These are phyloP conservation scores for Phialocephala subalpina DNA, from an alignment of 2,329 filamentous ascomycete genomes.

Conservation along the genomic window DNA sequence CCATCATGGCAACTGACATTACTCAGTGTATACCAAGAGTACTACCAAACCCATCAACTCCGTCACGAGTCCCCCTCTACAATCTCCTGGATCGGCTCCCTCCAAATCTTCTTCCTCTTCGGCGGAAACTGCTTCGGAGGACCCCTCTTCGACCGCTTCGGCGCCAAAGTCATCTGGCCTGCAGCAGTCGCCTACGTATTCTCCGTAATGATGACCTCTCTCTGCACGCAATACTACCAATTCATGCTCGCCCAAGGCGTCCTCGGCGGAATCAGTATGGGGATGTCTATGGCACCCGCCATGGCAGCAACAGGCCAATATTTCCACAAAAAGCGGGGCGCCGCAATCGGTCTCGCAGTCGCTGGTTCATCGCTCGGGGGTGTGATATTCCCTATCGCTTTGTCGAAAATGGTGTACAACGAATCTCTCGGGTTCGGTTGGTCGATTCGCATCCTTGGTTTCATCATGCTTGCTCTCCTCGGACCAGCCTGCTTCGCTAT, in stretches of 20 bases:
- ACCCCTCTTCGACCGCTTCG: slow-evolving; percentile 68
- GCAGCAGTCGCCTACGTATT: slow-evolving; percentile 33
- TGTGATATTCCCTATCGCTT: slow-evolving; percentile 67
- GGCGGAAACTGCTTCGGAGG: slow-evolving; percentile 61
- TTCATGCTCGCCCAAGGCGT: slow-evolving; percentile 46
- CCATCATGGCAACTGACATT: neutral
- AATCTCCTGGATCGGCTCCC: slow-evolving; percentile 66
- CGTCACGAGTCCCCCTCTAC: slow-evolving; percentile 56
- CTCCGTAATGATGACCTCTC: slow-evolving; percentile 47
- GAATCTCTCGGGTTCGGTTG: slow-evolving; percentile 43
- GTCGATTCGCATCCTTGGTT: slow-evolving; percentile 38
- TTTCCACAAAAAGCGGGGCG: slow-evolving; percentile 55
- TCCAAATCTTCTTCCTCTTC: slow-evolving; percentile 61
- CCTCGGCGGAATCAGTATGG: slow-evolving; percentile 45
- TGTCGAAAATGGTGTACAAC: slow-evolving; percentile 56
- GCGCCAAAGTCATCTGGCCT: slow-evolving; percentile 57
- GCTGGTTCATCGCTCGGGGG: slow-evolving; percentile 58
- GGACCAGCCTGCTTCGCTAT: slow-evolving; percentile 57
- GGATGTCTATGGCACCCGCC: slow-evolving; percentile 50
- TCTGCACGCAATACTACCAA: slow-evolving; percentile 46
- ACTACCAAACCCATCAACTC: slow-evolving; percentile 60
- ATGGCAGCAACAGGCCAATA: slow-evolving; percentile 53
- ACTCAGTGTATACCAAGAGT: slow-evolving; percentile 61
- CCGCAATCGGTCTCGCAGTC: slow-evolving; percentile 56
- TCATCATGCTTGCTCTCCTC: slow-evolving; percentile 56